Percentiles rank a stretch among this genome's conserved stretches.
These are phyloP conservation scores for Daedaleopsis sinensis DNA, from an alignment of 768 basidiomycete genomes.

Conservation along the genomic window DNA sequence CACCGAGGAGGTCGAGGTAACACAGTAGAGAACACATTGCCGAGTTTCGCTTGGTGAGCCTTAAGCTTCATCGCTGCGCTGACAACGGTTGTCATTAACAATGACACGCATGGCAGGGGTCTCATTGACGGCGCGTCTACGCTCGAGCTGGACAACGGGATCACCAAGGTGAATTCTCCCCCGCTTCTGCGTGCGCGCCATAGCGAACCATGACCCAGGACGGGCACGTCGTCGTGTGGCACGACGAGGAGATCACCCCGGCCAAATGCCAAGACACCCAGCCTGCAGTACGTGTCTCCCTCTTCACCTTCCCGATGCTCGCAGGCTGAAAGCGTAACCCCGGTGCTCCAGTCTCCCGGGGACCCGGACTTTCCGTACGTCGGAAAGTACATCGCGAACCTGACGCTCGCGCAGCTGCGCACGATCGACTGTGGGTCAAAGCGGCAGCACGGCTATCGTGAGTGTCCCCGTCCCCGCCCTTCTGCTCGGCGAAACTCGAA, in stretches of 20 bases:
- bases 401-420: slow-evolving; percentile 78
- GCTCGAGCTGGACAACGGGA: slow-evolving; percentile 77
- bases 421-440: slow-evolving; percentile 81
- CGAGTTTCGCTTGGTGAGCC: slow-evolving; percentile 73
- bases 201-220: slow-evolving; percentile 49
- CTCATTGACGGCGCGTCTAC: slow-evolving; percentile 77
- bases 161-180: slow-evolving; percentile 56
- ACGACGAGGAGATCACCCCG: slow-evolving; percentile 66
- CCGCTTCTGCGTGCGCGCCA: not conserved
- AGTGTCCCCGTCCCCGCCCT: too few relatives aligned
- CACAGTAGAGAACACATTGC: slow-evolving; percentile 71
- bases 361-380: slow-evolving; percentile 76
- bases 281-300: slow-evolving; percentile 51
- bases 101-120: slow-evolving; percentile 59
- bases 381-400: slow-evolving; percentile 74
- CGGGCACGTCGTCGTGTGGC: slow-evolving; percentile 78
- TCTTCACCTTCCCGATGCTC: not conserved
- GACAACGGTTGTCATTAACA: too few relatives aligned
- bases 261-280: slow-evolving; percentile 71
- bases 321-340: not conserved
- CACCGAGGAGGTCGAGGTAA: slow-evolving; percentile 81
- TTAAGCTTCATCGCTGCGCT: not conserved
- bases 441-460: slow-evolving; percentile 61
- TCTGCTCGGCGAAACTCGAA: not conserved
- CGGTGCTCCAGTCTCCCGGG: slow-evolving; percentile 43